Evolutionary conservation across 1,139 yeast genomes (phyloP), one percentile per base, ranked within the genome.

Genomic region (Blastobotrys elegans): DNA sequence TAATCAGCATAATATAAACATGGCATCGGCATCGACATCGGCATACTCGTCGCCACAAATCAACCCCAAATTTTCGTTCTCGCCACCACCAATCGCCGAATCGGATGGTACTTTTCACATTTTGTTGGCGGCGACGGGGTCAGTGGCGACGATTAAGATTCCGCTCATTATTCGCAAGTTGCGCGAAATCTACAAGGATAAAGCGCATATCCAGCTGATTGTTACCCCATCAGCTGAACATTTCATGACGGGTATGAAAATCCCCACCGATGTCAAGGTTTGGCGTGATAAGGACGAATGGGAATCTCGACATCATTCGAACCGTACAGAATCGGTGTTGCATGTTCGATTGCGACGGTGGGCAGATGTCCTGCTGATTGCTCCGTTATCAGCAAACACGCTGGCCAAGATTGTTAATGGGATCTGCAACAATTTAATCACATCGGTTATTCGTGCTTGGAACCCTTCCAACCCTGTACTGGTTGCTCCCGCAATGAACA

Each of bases 401-500:
- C 71, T 92, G 51, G 95, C 97, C 24, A 92, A 92, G 62, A 81
- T 92, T 44, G 80, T 96, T 4, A 82, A 87, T 60, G 98, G 98
- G 1, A 75, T 92, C 37, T 84, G 96, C 50, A 97, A 92, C 66
- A 92, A 92, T 63, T 74, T 92, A 50, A 56, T 81, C 73, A 66
- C 97, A 0, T 82, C 90, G 16, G 86, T 89, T 33, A 75, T 90
- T 7, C 74, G 97, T 51, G 84, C 92, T 4, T 92, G 98, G 98
- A 89, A 89, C 57, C 95, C 96, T 1, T 79, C 79, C n/a, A 65
- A 63, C 10, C 96, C 97, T 1, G 81, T 92, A 29, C 67, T 90
- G 46, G 79, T 88, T 38, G 98, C 97, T 0, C 98, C 98, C 2
- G 97, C 97, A 0, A 90, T 92, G 97, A 90, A 92, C 61, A 89